Evolutionary conservation across 2,329 filamentous ascomycete species (phyloP), one percentile per base, ranked within the genome.

Genomic region (Diaporthe destruens): DNA sequence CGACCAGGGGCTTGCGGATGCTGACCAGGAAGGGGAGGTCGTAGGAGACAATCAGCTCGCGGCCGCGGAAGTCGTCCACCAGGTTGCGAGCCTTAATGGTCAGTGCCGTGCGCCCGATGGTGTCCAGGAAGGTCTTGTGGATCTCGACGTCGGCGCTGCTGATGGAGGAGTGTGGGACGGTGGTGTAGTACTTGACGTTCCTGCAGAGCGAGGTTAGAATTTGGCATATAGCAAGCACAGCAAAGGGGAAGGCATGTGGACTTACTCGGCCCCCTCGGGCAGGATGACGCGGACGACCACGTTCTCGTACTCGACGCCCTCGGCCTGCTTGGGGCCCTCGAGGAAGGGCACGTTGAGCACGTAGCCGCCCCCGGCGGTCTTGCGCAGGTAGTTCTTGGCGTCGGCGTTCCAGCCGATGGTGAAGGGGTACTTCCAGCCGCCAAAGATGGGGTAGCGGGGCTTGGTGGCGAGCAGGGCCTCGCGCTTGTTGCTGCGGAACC

Each of bases 341-440:
- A 99, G 85, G 84, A 99, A 96, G 9, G 96, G 96, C 9, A 98
- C 92, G 80, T 94, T 97, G 74, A 99, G 88, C 12, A 97, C 88
- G 79, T 94, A 97, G n/a, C 90, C 89, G 73, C 94, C 90, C 34
- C 87, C 88, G 57, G 86, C 84, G 54, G 89, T 86, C 77, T 86
- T 89, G 78, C 94, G 91, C 76, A 99, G 81, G 81, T 94, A 96
- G 72, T 89, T 90, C 78, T 90, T 90, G 36, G 97, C 87, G 76
- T 97, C 91, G 68, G 93, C 92, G 84, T 98, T 97, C 96, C 96
- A 99, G 77, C 96, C 96, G 72, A 98, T 91, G 73, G 93, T 94
- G 86, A 98, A 99, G 76, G 94, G 96, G 84, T 98, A 98, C 83
- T 97, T 98, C 96, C 96, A 99, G 74, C 94, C 95, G 74, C 96